phyloP scores from a whole-genome alignment of 495 filamentous ascomycete species.

The Talaromyces wortmannii region DNA sequence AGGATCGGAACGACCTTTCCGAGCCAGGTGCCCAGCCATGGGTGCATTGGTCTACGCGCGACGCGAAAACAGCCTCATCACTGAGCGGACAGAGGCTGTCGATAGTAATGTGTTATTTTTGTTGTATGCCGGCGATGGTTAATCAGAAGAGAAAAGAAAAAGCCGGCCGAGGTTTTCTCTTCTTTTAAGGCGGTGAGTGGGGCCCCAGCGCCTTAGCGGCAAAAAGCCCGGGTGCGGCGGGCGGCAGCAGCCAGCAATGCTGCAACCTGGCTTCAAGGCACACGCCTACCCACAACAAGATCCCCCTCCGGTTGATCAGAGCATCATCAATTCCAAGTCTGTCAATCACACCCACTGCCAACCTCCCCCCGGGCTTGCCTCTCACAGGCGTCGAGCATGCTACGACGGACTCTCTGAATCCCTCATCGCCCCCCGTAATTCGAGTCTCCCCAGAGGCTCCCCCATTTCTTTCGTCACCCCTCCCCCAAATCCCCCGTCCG shows the following conservation, averaged over 20 bases:
- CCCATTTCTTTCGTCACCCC: constrained; percentile 2
- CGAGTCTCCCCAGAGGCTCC: not conserved
- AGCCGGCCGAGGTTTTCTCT: constrained; percentile 16
- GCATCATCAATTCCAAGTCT: not conserved
- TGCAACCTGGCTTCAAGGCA: constrained; percentile 44
- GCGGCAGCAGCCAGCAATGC: constrained; percentile 26
- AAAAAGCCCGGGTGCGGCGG: constrained; percentile 17
- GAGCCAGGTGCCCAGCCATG: constrained; percentile 76
- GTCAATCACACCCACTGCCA: not conserved
- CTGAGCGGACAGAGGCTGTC: constrained; percentile 42
- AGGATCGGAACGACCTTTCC: constrained; percentile 61
- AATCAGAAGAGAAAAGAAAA: constrained; percentile 30
- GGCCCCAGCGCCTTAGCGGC: constrained; percentile 10
- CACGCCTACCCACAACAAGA: constrained; percentile 8
- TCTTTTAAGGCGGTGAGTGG: constrained; percentile 12
- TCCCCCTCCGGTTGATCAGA: constrained; percentile 4
- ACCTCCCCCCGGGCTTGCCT: constrained; percentile 10
- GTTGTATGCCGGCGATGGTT: constrained; percentile 44
- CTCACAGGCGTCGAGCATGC: constrained; percentile 19
- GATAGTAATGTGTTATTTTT: constrained; percentile 48
- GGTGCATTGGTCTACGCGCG: constrained; percentile 61
- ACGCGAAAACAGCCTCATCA: constrained; percentile 60
- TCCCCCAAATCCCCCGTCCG: not conserved
- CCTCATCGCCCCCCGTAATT: not conserved
- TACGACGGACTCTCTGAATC: constrained; percentile 14